Evolutionary conservation across 306 rosid species (phyloP).

Genomic region (Rosa multiflora): DNA sequence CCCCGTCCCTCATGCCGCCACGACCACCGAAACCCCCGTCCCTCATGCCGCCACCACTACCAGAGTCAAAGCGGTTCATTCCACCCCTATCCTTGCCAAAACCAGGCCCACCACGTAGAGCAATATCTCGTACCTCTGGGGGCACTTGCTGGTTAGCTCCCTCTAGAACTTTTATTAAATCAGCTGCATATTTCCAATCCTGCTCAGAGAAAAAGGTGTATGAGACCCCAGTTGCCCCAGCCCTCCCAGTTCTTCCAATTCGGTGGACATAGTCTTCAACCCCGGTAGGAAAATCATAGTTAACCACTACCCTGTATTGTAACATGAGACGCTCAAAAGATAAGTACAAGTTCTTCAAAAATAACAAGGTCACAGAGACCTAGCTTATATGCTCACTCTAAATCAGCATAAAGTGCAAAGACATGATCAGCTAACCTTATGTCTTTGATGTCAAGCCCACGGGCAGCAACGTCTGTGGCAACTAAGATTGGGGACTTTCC

Average conservation of each 20-base stretch:
- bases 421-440: constrained; percentile 61
- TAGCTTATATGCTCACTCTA: constrained; percentile 3
- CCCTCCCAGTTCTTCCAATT: constrained; percentile 97
- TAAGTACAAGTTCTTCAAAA: background rate
- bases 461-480: constrained; percentile 99
- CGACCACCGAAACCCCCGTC: constrained; percentile 60
- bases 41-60: constrained; percentile 48
- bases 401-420: background rate
- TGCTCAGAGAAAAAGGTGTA: constrained; percentile 96
- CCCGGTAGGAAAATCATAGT: constrained; percentile 97
- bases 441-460: constrained; percentile 98
- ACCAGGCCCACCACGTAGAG: constrained; percentile 75
- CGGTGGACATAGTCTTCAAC: constrained; percentile 97
- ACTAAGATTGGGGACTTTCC: constrained; percentile 94
- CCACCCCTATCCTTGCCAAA: constrained; percentile 75
- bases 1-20: constrained; percentile 53
- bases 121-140: constrained; percentile 78
- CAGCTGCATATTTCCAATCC: constrained; percentile 94
- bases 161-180: constrained; percentile 89
- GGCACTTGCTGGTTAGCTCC: constrained; percentile 97
- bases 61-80: constrained; percentile 58
- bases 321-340: constrained; percentile 4
- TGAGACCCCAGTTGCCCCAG: constrained; percentile 93
- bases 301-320: constrained; percentile 74
- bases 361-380: constrained; percentile 14